These are phyloP conservation scores for Kappamyces sp. DNA, from an alignment of 192 early-diverging fungal genomes.

Conservation along the genomic window DNA sequence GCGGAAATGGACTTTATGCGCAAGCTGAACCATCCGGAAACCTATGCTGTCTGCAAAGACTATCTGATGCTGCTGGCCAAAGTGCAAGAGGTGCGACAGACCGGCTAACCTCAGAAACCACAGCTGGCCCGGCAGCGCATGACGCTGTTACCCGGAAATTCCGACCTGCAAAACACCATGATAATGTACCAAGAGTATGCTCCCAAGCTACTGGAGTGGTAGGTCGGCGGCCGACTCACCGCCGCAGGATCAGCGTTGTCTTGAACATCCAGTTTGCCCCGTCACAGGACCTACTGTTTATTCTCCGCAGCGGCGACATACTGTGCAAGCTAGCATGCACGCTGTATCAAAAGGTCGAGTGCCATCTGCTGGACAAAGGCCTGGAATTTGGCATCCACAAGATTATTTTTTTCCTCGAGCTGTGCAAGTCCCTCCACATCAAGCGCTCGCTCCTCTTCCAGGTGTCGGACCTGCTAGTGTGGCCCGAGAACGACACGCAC, in stretches of 20 bases:
- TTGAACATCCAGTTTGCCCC: slow-evolving; percentile 8
- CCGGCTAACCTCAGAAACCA: slow-evolving; percentile 17
- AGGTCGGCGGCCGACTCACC: neutral
- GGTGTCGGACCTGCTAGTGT: slow-evolving; percentile 35
- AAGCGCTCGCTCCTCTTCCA: slow-evolving; percentile 37
- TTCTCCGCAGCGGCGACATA: slow-evolving; percentile 38
- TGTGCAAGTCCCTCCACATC: slow-evolving; percentile 44
- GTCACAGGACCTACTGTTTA: slow-evolving; percentile 21
- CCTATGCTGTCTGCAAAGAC: slow-evolving; percentile 37
- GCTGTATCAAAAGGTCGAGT: slow-evolving; percentile 42
- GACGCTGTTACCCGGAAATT: slow-evolving; percentile 13
- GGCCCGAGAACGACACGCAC: slow-evolving; percentile 23
- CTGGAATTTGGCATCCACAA: slow-evolving; percentile 49
- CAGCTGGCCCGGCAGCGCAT: neutral
- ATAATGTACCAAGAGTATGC: slow-evolving; percentile 38
- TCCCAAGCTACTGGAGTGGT: slow-evolving; percentile 36
- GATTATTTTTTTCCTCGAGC: slow-evolving; percentile 49
- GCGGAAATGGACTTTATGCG: slow-evolving; percentile 44
- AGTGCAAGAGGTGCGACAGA: slow-evolving; percentile 7
- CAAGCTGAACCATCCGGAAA: slow-evolving; percentile 39
- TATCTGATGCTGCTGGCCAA: slow-evolving; percentile 12
- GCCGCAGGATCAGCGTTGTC: slow-evolving; percentile 23
- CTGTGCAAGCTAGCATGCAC: slow-evolving; percentile 35
- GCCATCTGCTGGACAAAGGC: slow-evolving; percentile 40
- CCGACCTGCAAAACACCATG: slow-evolving; percentile 12